Base-by-base conservation (phyloP, 2,329 filamentous ascomycete species). In the Epichloe sp. region DNA sequence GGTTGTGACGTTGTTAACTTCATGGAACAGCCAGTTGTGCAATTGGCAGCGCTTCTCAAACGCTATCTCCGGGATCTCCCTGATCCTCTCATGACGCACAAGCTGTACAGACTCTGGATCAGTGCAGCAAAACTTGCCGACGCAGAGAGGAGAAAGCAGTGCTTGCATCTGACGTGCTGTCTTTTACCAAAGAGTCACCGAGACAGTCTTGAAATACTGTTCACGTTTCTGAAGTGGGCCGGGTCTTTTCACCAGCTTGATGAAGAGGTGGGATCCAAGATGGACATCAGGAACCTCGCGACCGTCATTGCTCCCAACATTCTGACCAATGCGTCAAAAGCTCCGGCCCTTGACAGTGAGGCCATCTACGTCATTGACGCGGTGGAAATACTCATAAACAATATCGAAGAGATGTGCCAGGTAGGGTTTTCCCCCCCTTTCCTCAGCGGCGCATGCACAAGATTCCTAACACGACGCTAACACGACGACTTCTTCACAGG, bases 281-380 rank as follows among this genome's bases (percentile, higher is more conserved):
- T 98, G 93, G 93, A 98, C 65, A 86, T 95, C 49, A 89, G 95
- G 72, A 98, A 98, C 63, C 78, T 98, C 56, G 88, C 93, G 3
- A 97, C 94, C 3, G 93, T 98, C 56, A 96, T 98, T 67, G 90
- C 91, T 5, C 93, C 93, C 0, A 98, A 98, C 61, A 88, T 98
- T 55, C 76, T 96, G 12, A 90, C 86, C 59, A 86, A 84, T 57
- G 75, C 74, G 57, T 70, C 78, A 42, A 85, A 83, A 64, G 77
- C 75, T 47, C 74, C 78, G 6, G 80, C 79, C 43, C 79, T 89
- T 56, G 91, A 94, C 58, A 82, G 83, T 61, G 89, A 95, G 59
- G 93, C 89, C 55, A 96, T 97, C 71, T 79, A 86, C 61, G 89
- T 91, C 34, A 96, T 98, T 54, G 87, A 93, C 61, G 90, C 93